A percentile compares a stretch with the other conserved stretches of the same genome.
Conservation (phyloP, 352 stramenopile genomes). For the Phytophthora europaea region DNA sequence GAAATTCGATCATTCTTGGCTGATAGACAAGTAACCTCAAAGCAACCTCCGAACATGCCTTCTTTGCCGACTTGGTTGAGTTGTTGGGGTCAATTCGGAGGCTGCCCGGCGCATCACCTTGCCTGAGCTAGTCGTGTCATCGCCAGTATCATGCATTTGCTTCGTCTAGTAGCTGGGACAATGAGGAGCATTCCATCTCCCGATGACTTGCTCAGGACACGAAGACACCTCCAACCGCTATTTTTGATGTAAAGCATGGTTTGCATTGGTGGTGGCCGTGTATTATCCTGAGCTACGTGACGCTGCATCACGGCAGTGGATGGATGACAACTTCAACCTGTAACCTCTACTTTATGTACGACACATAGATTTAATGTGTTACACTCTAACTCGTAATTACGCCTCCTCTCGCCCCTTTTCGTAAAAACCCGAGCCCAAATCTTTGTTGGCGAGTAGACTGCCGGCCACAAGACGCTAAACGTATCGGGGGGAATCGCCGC, state of each 20-base stretch:
- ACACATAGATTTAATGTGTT: background rate
- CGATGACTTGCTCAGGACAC: constrained; percentile 11
- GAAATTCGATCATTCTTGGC: background rate
- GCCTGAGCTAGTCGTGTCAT: background rate
- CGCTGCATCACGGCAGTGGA: no score
- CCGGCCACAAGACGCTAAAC: background rate
- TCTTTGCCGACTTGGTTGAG: background rate
- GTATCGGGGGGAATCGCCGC: background rate
- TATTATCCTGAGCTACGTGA: background rate
- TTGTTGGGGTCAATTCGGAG: background rate
- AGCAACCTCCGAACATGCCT: background rate
- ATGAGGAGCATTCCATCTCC: background rate
- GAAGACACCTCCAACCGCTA: constrained; percentile 9
- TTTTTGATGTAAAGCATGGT: constrained; percentile 8
- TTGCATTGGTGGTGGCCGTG: no score
- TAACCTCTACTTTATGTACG: background rate
- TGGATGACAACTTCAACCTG: background rate
- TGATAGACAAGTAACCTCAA: background rate
- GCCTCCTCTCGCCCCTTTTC: background rate
- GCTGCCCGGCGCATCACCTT: background rate
- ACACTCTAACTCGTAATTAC: background rate
- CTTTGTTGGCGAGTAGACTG: background rate
- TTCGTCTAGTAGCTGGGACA: background rate
- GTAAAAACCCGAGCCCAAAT: constrained; percentile 1
- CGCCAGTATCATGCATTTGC: background rate